Conservation (phyloP, 2,329 filamentous ascomycete species). For the Aspergillus puulaauensis region DNA sequence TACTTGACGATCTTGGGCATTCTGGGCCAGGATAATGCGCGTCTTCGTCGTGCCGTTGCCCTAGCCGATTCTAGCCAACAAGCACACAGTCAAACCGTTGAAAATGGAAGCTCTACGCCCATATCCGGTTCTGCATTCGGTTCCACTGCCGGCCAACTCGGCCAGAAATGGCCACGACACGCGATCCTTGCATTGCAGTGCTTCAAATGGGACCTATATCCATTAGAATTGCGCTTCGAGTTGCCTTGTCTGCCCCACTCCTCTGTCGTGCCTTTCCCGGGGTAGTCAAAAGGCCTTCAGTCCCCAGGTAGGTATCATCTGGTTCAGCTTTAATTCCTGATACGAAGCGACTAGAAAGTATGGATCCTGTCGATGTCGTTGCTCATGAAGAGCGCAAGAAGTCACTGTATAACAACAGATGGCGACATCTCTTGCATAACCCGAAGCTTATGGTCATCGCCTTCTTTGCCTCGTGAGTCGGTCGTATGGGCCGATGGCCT, state of each 20-base stretch:
- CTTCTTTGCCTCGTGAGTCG: constrained; percentile 45
- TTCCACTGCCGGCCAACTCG: background rate
- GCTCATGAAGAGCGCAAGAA: background rate
- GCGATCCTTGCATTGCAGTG: too few relatives aligned
- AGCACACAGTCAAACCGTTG: background rate
- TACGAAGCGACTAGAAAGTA: background rate
- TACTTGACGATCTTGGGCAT: background rate
- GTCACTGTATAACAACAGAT: background rate
- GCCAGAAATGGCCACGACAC: background rate
- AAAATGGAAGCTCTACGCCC: background rate
- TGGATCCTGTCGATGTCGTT: background rate
- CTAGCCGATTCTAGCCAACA: background rate
- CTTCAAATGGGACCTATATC: too few relatives aligned
- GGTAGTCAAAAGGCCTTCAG: background rate
- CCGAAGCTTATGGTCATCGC: constrained; percentile 54
- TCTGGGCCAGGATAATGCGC: background rate
- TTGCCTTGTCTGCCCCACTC: background rate
- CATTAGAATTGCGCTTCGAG: too few relatives aligned
- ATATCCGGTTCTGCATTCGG: background rate
- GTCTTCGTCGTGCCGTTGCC: background rate
- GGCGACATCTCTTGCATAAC: constrained; percentile 28
- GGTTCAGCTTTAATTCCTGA: background rate
- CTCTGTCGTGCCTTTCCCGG: background rate
- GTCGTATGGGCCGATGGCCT: background rate
- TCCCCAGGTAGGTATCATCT: background rate